Evolutionary conservation across 2,329 filamentous ascomycete species (phyloP).

Genomic region (Leptographium flavum): DNA sequence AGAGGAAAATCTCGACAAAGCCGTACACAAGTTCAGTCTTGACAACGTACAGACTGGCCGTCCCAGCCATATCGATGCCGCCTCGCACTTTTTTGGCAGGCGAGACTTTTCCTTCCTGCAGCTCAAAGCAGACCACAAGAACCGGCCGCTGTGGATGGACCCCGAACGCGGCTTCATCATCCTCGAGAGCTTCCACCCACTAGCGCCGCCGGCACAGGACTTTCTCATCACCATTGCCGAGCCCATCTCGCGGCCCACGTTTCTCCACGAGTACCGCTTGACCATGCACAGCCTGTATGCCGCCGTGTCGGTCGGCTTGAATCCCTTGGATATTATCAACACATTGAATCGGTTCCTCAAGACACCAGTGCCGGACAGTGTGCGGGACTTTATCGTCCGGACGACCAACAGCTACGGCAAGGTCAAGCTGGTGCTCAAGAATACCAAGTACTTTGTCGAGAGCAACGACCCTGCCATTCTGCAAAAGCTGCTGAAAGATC

Average conservation of each 20-base stretch:
- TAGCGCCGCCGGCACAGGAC: slow-evolving; percentile 77
- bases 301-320: slow-evolving; percentile 85
- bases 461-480: slow-evolving; percentile 78
- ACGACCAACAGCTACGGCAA: slow-evolving; percentile 79
- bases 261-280: slow-evolving; percentile 85
- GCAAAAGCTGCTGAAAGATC: slow-evolving; percentile 73
- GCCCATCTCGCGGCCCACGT: slow-evolving; percentile 75
- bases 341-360: slow-evolving; percentile 82
- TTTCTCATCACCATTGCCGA: slow-evolving; percentile 94
- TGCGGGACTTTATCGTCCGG: slow-evolving; percentile 68
- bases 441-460: slow-evolving; percentile 89
- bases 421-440: slow-evolving; percentile 85
- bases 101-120: slow-evolving; percentile 67
- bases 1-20: slow-evolving; percentile 40
- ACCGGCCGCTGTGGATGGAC: slow-evolving; percentile 88
- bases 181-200: slow-evolving; percentile 82
- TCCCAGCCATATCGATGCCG: slow-evolving; percentile 14
- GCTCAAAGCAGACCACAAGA: slow-evolving; percentile 77
- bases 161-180: slow-evolving; percentile 76
- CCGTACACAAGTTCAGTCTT: slow-evolving; percentile 46
- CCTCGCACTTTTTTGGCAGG: slow-evolving; percentile 18
- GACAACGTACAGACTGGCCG: slow-evolving; percentile 16
- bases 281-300: slow-evolving; percentile 90
- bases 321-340: slow-evolving; percentile 77
- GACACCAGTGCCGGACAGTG: slow-evolving; percentile 67